phyloP scores from a whole-genome alignment of 768 basidiomycete genomes.

The Cystobasidium tubakii region DNA sequence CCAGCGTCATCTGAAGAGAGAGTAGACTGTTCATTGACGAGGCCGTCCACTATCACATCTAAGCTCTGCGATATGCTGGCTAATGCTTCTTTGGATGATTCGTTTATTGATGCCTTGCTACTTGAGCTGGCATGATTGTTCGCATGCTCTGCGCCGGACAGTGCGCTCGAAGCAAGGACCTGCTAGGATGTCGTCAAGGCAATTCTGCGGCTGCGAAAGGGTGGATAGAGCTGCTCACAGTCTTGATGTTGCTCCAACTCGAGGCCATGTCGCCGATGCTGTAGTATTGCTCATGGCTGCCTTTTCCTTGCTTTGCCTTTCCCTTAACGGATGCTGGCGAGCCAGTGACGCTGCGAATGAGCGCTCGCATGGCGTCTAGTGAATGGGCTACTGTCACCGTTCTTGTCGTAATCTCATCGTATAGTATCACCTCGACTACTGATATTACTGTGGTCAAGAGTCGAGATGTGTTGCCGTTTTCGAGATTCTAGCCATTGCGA shows the following conservation, averaged over 20 bases:
- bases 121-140: slow-evolving; percentile 11
- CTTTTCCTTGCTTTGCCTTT: slow-evolving; percentile 57
- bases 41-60: slow-evolving; percentile 31
- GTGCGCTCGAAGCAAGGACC: neutral
- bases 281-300: slow-evolving; percentile 46
- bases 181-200: neutral
- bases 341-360: slow-evolving; percentile 30
- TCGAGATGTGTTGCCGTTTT: too few relatives aligned
- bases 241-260: slow-evolving; percentile 83
- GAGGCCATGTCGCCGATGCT: slow-evolving; percentile 80
- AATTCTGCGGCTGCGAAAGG: neutral
- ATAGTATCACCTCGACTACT: too few relatives aligned
- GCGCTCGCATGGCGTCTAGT: slow-evolving; percentile 21
- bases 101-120: neutral
- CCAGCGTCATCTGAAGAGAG: slow-evolving; percentile 57
- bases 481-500: too few relatives aligned
- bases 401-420: too few relatives aligned
- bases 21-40: neutral
- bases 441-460: too few relatives aligned
- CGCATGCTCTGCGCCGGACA: too few relatives aligned
- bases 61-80: neutral
- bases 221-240: slow-evolving; percentile 54
- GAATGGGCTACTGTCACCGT: too few relatives aligned
- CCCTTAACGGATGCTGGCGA: neutral
- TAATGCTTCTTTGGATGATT: neutral